phyloP scores from a whole-genome alignment of 2,329 filamentous ascomycete genomes.

The Aureobasidium leucospermi region DNA sequence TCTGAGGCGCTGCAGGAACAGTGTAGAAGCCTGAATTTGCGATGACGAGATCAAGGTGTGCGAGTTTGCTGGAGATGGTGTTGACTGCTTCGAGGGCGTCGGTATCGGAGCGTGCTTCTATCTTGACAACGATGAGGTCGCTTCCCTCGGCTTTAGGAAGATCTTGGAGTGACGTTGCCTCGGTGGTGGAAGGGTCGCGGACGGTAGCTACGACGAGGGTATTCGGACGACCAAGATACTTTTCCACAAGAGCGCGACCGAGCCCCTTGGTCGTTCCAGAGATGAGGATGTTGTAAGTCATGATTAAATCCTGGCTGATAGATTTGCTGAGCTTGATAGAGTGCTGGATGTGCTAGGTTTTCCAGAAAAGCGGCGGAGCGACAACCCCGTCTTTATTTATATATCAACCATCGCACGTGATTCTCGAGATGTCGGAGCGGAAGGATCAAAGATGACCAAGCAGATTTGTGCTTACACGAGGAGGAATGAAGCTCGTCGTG shows the following conservation, averaged over 20 bases:
- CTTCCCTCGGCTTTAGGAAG: neutral
- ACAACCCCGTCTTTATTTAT: too few relatives aligned
- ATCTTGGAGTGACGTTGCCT: neutral
- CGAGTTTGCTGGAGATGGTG: neutral
- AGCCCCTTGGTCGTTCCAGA: conserved; percentile 2
- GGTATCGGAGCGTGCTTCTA: neutral
- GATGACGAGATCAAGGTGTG: neutral
- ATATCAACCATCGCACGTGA: too few relatives aligned
- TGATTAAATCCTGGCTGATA: neutral
- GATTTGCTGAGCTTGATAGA: neutral
- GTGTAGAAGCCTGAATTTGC: neutral
- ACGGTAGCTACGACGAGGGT: neutral
- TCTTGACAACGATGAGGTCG: conserved; percentile 3
- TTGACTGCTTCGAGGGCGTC: neutral
- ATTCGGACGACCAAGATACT: neutral
- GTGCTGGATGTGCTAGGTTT: too few relatives aligned
- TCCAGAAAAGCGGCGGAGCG: too few relatives aligned
- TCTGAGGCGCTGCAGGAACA: neutral
- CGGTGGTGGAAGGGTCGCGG: neutral
- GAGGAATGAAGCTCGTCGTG: too few relatives aligned
- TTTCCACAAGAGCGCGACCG: neutral
- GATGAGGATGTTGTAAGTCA: neutral
- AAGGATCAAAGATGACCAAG: too few relatives aligned
- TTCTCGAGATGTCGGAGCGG: too few relatives aligned
- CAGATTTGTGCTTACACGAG: too few relatives aligned